phyloP scores from a whole-genome alignment of 805 yeast genomes.

The Lipomyces lipofer region DNA sequence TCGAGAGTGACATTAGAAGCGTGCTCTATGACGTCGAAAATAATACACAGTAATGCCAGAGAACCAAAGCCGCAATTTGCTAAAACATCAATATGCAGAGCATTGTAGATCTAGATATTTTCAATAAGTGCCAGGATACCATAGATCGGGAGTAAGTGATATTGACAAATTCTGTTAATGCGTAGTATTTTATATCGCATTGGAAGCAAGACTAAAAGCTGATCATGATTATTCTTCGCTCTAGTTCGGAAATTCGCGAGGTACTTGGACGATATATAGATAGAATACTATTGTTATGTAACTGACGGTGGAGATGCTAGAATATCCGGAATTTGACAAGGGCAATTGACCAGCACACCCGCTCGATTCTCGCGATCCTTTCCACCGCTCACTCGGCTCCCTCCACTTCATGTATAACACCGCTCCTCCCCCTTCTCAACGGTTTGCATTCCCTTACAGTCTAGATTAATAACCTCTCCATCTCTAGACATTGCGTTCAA shows the following conservation, averaged over 20 bases:
- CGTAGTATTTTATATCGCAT: no score
- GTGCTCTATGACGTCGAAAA: no score
- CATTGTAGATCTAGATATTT: constrained; percentile 4
- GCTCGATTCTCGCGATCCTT: constrained; percentile 7
- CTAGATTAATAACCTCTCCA: neutral
- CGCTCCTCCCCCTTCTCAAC: no score
- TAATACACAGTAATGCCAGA: no score
- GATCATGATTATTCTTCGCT: neutral
- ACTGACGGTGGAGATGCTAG: no score
- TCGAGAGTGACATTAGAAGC: no score
- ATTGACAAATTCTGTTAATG: no score
- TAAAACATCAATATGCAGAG: no score
- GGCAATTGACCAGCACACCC: constrained; percentile 10
- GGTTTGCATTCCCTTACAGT: no score
- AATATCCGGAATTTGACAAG: constrained; percentile 2
- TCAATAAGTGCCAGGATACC: constrained; percentile 9
- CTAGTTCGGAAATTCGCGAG: constrained; percentile 1
- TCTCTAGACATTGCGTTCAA: neutral
- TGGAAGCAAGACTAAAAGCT: no score
- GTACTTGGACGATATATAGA: neutral
- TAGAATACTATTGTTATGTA: no score
- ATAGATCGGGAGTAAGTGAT: constrained; percentile 14
- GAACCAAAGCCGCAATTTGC: no score
- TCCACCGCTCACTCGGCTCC: constrained; percentile 7
- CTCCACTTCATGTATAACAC: neutral